Percentiles rank a stretch among this genome's conserved stretches.
Evolutionary conservation across 441 rosid species (phyloP).

Genomic region (Omphalea diandra): DNA sequence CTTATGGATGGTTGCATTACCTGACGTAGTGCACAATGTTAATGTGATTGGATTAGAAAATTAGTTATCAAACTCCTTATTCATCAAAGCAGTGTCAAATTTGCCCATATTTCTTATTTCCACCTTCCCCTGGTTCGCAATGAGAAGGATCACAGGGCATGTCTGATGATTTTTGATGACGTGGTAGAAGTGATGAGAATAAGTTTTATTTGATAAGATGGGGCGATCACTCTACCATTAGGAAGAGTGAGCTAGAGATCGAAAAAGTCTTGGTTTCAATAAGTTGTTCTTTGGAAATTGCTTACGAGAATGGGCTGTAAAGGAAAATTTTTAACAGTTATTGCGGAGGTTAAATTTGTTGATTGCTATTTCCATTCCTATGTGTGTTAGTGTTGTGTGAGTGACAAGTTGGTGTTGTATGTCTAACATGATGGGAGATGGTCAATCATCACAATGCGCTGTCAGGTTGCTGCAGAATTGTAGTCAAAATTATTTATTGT

Average conservation of each 20-base stretch:
- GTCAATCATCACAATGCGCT: background rate
- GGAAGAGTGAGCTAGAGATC: background rate
- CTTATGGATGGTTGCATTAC: background rate
- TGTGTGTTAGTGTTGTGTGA: background rate
- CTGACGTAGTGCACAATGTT: background rate
- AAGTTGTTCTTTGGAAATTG: background rate
- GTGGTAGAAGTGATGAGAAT: background rate
- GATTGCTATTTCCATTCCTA: background rate
- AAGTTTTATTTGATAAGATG: background rate
- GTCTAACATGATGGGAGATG: background rate
- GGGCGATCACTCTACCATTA: background rate
- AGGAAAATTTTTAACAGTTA: background rate
- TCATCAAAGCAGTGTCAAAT: background rate
- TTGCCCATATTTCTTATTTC: background rate
- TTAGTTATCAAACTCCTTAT: background rate
- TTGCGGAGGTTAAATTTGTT: background rate
- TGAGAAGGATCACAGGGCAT: background rate
- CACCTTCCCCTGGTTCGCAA: background rate
- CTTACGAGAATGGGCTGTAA: background rate
- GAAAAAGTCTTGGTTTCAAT: background rate
- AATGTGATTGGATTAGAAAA: background rate
- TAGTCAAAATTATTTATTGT: background rate
- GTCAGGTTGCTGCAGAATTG: background rate
- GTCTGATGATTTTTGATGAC: background rate
- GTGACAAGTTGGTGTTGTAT: background rate